Evolutionary conservation across 176 grass and related monocot species (phyloP), one percentile per base, ranked within the genome.

Genomic region (Saccharum officinarum): DNA sequence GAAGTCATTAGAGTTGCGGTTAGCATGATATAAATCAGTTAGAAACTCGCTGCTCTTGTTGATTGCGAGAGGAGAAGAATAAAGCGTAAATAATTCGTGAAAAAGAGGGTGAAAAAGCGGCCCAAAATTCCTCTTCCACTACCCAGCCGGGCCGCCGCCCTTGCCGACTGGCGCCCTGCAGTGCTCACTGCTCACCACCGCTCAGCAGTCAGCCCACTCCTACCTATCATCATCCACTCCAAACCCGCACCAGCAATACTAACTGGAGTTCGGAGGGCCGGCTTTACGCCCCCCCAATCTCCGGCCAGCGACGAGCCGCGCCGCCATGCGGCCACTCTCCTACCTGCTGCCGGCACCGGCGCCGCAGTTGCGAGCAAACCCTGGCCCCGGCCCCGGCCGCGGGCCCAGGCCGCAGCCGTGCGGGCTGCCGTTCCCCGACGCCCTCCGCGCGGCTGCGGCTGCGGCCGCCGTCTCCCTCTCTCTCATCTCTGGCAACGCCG

Each of bases 381-480:
- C 70, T 67, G 15, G 69, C 37, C 38, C 20, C 8, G 50, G 50
- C 8, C 20, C 50, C 37, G 60, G n/a, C 52, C 73, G 31, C 25
- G 84, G 47, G 31, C 17, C 25, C 70, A 87, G 70, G 54, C 36
- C 34, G 8, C 41, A 4, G 26, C 26, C 78, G 20, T 47, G 82
- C 73, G 68, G 80, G 66, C 84, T 83, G 22, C 42, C n/a, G 16
- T 86, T 88, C 60, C 83, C 91, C 47, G 89, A 86, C 55, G 78
- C 87, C 5, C 59, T 94, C 85, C 89, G 88, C 26, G n/a, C 88
- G 28, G 82, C 87, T 6, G 88, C 89, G 5, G 94, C 88, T 22
- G 89, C 86, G 4, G 84, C 89, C 2, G 82, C 93, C 10, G 34
- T 98, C 78, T 95, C 93, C 40, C 70, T 98, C 78, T 86, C 87